Base-by-base conservation (phyloP, 2,329 filamentous ascomycete species). In the Colletotrichum tamarilloi region DNA sequence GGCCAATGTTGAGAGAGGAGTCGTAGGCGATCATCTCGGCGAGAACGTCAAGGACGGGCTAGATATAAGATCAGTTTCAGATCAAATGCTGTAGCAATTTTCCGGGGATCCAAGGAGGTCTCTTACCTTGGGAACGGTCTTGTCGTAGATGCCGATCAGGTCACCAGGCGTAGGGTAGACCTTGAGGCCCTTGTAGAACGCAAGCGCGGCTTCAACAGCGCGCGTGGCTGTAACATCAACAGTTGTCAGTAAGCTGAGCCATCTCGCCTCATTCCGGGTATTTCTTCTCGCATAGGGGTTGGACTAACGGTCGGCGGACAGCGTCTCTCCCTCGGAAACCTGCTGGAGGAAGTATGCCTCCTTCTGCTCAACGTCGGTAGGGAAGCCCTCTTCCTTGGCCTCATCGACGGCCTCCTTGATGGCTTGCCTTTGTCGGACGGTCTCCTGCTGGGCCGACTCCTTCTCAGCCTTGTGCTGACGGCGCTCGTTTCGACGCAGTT, bases 11-110 rank as follows among this genome's bases (percentile, higher is more conserved):
- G 77, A 95, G 86, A 76, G 87, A 91, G 75, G 93, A 90, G 85
- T 98, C 97, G 83, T 95, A 91, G 76, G 95, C 96, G 80, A 99
- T 98, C 95, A 99, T 98, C 86, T 98, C 95, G 77, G 97, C 97
- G 75, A 99, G 92, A 79, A 98, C 92, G 84, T 99, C 96, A 78
- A 99, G 92, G 79, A 98, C 94, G 75, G 95, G 92, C 93, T 97
- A 76, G 46, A 22, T n/a, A 14, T 26, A n/a, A 35, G 7, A 74
- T 81, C 73, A 81, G 77, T 58, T 14, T 49, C 30, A 24, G 49
- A 12, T 24, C 46, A 1, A 16, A 42, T 16, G 19, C 32, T 56
- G 56, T 11, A 19, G 19, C 32, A 22, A 38, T 14, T 14, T 22
- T 19, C 5, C 32, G 42, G 8, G 14, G 4, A 12, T 35, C 4